Conservation (phyloP, 257 asterid genomes). For the Capsicum pubescens region DNA sequence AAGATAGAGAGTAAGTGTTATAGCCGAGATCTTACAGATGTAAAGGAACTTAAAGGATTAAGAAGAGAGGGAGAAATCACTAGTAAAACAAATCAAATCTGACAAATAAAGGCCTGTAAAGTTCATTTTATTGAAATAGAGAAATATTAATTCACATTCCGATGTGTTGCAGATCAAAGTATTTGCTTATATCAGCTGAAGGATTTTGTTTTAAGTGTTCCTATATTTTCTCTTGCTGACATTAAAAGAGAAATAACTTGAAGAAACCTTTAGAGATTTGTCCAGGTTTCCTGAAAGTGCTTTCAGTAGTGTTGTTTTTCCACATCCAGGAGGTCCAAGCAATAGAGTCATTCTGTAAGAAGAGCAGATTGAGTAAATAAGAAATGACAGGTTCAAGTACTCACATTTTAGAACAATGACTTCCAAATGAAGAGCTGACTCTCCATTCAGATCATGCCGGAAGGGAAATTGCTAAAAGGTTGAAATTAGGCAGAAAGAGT, state of each 20-base stretch:
- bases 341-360: constrained; percentile 62
- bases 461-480: neutral
- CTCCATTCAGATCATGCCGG: constrained; percentile 25
- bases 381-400: neutral
- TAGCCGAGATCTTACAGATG: constrained; percentile 2
- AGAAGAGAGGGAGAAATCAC: constrained; percentile 1
- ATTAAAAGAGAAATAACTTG: neutral
- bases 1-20: neutral
- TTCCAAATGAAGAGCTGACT: constrained; percentile 1
- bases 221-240: neutral
- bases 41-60: constrained; percentile 3
- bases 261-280: constrained; percentile 60
- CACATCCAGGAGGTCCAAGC: constrained; percentile 81
- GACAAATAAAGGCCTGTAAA: neutral
- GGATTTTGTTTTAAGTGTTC: neutral
- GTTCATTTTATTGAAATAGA: neutral
- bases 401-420: constrained; percentile 13
- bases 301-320: constrained; percentile 75
- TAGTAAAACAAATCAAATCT: neutral
- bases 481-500: neutral
- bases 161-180: constrained; percentile 4
- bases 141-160: neutral
- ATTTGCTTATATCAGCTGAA: neutral
- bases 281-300: constrained; percentile 70
- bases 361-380: constrained; percentile 23